phyloP scores from a whole-genome alignment of 73 alveolate genomes.

The Durusdinium trenchii region DNA sequence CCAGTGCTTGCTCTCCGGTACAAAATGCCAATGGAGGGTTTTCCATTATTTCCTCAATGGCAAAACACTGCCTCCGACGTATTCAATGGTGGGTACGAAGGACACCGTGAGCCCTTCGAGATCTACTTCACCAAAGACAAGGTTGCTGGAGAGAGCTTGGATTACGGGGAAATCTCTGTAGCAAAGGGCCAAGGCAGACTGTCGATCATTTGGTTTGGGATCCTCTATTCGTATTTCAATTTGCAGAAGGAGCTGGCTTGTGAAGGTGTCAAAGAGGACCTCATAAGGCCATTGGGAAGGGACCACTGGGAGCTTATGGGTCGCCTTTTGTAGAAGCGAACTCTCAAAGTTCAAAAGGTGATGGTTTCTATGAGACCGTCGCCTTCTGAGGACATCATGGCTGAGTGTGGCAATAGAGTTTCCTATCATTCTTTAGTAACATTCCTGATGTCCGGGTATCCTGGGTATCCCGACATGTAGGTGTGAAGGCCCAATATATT shows the following conservation, averaged over 20 bases:
- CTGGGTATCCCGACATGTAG: too few relatives aligned
- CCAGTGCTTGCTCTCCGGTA: neutral
- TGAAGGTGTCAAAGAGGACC: neutral
- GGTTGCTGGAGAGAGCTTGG: too few relatives aligned
- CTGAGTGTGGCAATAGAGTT: too few relatives aligned
- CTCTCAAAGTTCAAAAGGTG: neutral
- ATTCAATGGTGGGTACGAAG: neutral
- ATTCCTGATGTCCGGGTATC: too few relatives aligned
- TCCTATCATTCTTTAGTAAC: too few relatives aligned
- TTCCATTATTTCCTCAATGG: neutral
- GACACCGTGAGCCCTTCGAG: neutral
- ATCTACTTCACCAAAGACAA: too few relatives aligned
- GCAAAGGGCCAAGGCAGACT: neutral
- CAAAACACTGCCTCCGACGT: neutral
- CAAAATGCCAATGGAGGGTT: neutral
- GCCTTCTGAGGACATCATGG: neutral
- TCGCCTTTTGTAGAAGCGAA: neutral
- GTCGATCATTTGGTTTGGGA: neutral
- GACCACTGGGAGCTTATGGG: conserved; percentile 6
- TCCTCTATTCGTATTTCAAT: neutral
- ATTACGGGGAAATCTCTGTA: neutral
- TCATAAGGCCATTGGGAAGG: neutral
- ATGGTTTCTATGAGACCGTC: conserved; percentile 22
- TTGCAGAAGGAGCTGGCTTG: neutral
- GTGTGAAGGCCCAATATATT: too few relatives aligned